These are phyloP conservation scores for Hymenotorrendiella dingleyae DNA, from an alignment of 2,329 filamentous ascomycete species.

Conservation along the genomic window DNA sequence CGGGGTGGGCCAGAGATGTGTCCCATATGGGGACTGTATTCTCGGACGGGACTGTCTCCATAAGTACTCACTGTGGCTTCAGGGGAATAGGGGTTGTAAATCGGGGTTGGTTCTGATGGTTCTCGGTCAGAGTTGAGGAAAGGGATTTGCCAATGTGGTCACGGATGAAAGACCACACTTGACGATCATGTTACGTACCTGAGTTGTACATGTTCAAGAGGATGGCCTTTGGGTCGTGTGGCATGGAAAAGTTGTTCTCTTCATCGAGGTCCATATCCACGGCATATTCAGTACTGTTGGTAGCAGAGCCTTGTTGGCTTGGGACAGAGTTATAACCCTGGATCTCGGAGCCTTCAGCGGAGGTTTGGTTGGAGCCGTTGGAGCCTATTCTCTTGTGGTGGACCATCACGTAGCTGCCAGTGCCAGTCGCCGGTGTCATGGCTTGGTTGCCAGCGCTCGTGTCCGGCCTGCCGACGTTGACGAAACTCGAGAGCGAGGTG, in stretches of 20 bases:
- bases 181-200: slow-evolving; percentile 9
- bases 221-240: slow-evolving; percentile 7
- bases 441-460: too few relatives aligned
- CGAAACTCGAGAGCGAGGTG: slow-evolving; percentile 3
- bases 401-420: slow-evolving; percentile 9
- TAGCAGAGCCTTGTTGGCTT: slow-evolving; percentile 6
- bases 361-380: slow-evolving; percentile 5
- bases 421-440: slow-evolving; percentile 2
- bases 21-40: slow-evolving; percentile 8
- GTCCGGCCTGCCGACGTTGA: slow-evolving; percentile 2
- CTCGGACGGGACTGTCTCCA: slow-evolving; percentile 4
- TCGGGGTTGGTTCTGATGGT: slow-evolving; percentile 2
- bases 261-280: slow-evolving; percentile 10
- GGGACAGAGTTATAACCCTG: slow-evolving; percentile 6
- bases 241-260: slow-evolving; percentile 5
- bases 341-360: slow-evolving; percentile 5
- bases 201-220: slow-evolving; percentile 6
- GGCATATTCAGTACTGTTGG: slow-evolving; percentile 4
- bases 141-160: too few relatives aligned
- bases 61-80: slow-evolving; percentile 2
- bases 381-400: slow-evolving; percentile 9
- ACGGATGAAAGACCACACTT: too few relatives aligned
- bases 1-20: too few relatives aligned
- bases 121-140: neutral
- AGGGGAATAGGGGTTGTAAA: slow-evolving; percentile 6